Evolutionary conservation across 1,284 basidiomycete genomes (phyloP).

Genomic region (Ceratobasidium sp.): DNA sequence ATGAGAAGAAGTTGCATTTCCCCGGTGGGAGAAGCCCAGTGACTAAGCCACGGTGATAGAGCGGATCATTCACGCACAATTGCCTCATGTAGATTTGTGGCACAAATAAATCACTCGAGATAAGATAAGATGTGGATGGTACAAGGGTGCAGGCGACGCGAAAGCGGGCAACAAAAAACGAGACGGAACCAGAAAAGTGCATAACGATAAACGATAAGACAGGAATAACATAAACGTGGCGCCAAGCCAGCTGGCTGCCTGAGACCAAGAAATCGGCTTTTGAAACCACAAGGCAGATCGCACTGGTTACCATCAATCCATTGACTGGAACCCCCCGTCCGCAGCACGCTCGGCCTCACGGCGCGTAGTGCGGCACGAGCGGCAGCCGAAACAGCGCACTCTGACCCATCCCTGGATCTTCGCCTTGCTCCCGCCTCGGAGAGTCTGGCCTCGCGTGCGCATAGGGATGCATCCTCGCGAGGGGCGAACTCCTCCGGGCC

Average conservation of each 20-base stretch:
- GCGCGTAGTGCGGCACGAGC: conserved; percentile 7
- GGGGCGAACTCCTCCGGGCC: conserved; percentile 9
- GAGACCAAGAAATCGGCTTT: background rate
- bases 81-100: conserved; percentile 6
- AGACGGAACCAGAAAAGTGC: background rate
- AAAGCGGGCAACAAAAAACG: background rate
- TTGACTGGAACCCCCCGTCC: background rate
- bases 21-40: background rate
- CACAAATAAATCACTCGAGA: background rate
- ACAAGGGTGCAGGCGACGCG: background rate
- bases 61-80: background rate
- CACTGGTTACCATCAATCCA: background rate
- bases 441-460: conserved; percentile 4
- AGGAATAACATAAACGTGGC: background rate
- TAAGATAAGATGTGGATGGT: conserved; percentile 1
- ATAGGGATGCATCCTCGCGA: conserved; percentile 35
- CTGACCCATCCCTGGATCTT: conserved; percentile 5
- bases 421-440: background rate
- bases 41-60: background rate
- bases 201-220: background rate
- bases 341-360: background rate
- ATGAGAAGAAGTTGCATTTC: background rate
- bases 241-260: conserved; percentile 1
- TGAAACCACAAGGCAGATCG: background rate
- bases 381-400: conserved; percentile 32